A percentile compares a stretch with the other conserved stretches of the same genome.
These are phyloP conservation scores for Condylostoma magnum DNA, from an alignment of 169 alveolate genomes.

Conservation along the genomic window DNA sequence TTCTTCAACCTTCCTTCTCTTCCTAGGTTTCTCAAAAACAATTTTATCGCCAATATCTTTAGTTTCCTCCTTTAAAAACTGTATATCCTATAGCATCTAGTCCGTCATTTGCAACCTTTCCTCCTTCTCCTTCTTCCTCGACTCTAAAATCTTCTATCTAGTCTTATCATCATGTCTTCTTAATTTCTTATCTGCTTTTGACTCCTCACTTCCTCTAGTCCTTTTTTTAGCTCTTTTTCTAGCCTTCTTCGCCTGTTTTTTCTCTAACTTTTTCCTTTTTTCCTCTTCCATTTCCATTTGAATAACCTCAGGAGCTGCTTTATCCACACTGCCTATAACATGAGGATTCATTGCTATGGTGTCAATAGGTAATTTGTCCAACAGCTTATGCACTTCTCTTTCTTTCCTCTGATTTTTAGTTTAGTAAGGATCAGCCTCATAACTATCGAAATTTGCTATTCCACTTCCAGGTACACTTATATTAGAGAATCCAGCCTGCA, in stretches of 20 bases:
- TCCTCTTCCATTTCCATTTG: constrained; percentile 63
- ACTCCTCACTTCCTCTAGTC: constrained; percentile 44
- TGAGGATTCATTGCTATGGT: constrained; percentile 86
- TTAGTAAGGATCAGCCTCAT: constrained; percentile 85
- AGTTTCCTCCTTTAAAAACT: constrained; percentile 3
- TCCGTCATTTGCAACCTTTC: not conserved
- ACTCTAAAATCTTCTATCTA: constrained; percentile 7
- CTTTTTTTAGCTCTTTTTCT: constrained; percentile 42
- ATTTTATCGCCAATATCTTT: too few species aligned
- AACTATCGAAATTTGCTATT: constrained; percentile 90
- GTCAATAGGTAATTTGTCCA: constrained; percentile 93
- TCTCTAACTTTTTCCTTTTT: too few species aligned
- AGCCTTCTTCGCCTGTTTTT: constrained; percentile 40
- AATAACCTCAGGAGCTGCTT: constrained; percentile 69
- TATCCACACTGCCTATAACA: constrained; percentile 85
- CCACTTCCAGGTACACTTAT: constrained; percentile 95
- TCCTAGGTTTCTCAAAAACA: too few species aligned
- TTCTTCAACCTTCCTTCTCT: too few species aligned
- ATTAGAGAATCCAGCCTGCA: constrained; percentile 83
- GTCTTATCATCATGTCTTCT: not conserved
- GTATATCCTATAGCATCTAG: constrained; percentile 3
- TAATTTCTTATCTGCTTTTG: not conserved
- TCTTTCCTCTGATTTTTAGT: constrained; percentile 85
- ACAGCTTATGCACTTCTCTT: constrained; percentile 84
- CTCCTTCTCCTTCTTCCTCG: not conserved